These are phyloP conservation scores for Rhazya stricta DNA, from an alignment of 257 asterid species.

Conservation along the genomic window DNA sequence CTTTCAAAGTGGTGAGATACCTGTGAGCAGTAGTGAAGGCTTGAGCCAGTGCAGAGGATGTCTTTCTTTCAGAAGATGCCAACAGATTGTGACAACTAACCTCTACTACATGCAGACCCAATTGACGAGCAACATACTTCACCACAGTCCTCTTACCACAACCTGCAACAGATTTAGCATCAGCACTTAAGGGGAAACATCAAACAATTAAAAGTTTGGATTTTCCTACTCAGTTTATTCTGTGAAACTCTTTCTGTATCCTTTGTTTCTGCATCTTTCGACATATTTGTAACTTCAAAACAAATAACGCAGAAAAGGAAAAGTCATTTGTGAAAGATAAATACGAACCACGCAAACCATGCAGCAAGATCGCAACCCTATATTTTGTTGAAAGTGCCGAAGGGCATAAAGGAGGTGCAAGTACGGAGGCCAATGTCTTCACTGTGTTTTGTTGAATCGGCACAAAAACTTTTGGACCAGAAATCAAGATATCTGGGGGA, in stretches of 20 bases:
- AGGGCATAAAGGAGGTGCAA: slow-evolving; percentile 78
- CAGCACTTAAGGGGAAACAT: slow-evolving; percentile 15
- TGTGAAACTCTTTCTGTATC: neutral
- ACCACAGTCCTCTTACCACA: slow-evolving; percentile 86
- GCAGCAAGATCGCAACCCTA: slow-evolving; percentile 74
- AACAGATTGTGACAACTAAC: slow-evolving; percentile 73
- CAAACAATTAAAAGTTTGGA: neutral
- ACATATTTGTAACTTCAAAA: neutral
- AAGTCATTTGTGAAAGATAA: slow-evolving; percentile 13
- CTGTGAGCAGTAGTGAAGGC: slow-evolving; percentile 76
- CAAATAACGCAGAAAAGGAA: neutral
- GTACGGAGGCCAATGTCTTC: slow-evolving; percentile 63
- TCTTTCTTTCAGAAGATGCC: slow-evolving; percentile 77
- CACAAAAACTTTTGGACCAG: slow-evolving; percentile 31
- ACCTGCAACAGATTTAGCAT: slow-evolving; percentile 46
- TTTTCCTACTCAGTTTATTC: neutral
- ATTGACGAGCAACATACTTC: slow-evolving; percentile 67
- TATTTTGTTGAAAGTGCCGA: slow-evolving; percentile 76
- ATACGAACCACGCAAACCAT: slow-evolving; percentile 72
- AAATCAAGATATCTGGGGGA: slow-evolving; percentile 65
- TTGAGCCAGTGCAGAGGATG: slow-evolving; percentile 77
- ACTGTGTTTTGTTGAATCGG: slow-evolving; percentile 67
- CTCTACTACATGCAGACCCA: slow-evolving; percentile 95
- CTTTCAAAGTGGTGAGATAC: slow-evolving; percentile 33
- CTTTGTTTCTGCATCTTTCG: neutral